Evolutionary conservation across 305 asterid species (phyloP).

Genomic region (Ilex paraguariensis): DNA sequence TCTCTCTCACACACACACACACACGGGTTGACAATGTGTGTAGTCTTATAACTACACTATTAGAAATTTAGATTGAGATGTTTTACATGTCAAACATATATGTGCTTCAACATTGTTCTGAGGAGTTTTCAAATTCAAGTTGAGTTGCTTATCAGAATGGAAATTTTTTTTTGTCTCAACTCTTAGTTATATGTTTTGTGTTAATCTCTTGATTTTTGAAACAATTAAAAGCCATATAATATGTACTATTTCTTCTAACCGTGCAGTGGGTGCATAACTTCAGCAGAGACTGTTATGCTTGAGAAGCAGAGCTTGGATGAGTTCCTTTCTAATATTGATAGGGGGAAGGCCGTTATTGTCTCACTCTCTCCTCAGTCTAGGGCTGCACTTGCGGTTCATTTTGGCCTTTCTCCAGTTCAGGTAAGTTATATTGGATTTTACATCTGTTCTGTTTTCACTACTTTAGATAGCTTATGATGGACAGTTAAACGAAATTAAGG

Average conservation of each 20-base stretch:
- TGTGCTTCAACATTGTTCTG: not conserved
- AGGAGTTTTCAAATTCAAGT: not conserved
- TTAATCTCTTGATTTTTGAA: not conserved
- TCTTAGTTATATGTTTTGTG: not conserved
- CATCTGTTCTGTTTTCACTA: too few species aligned
- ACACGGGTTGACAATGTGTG: not conserved
- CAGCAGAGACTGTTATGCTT: conserved; percentile 98
- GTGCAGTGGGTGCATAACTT: conserved; percentile 94
- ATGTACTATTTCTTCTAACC: conserved; percentile 9
- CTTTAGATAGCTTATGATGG: too few species aligned
- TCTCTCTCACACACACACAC: not conserved
- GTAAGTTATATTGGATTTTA: conserved; percentile 19
- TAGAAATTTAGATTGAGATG: not conserved
- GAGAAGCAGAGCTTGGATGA: conserved; percentile 97
- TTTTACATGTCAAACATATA: not conserved
- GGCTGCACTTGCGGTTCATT: conserved; percentile 90
- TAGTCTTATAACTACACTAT: not conserved
- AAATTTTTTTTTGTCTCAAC: too few species aligned
- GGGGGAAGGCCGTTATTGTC: conserved; percentile 67
- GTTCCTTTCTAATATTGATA: conserved; percentile 56
- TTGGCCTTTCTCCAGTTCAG: conserved; percentile 67
- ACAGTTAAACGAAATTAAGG: too few species aligned
- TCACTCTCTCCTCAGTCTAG: conserved; percentile 95
- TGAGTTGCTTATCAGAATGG: not conserved
- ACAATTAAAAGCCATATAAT: conserved; percentile 2